Percentiles rank a stretch among this genome's conserved stretches.
phyloP scores from a whole-genome alignment of 106 monocot species.

The Platanthera zijinensis region DNA sequence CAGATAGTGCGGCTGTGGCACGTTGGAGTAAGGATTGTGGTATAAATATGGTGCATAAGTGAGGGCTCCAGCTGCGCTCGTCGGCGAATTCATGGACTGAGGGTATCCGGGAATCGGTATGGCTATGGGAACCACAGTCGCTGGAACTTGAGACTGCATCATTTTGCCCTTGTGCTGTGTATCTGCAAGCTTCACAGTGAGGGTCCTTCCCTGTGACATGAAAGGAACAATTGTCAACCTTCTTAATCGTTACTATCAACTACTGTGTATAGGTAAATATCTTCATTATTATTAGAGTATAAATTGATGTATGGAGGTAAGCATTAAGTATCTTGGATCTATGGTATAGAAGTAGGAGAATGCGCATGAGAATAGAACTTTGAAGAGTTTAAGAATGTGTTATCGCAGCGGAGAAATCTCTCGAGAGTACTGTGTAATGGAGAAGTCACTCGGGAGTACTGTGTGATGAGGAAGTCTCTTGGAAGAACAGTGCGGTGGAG shows the following conservation, averaged over 20 bases:
- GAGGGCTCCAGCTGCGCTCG: background rate
- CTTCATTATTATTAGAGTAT: background rate
- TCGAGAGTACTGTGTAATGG: too few relatives aligned
- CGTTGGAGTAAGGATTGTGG: conserved; percentile 10
- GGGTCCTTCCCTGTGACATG: conserved; percentile 31
- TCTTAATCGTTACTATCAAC: background rate
- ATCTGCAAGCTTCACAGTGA: conserved; percentile 42
- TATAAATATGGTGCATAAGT: conserved; percentile 21
- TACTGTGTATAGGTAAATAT: background rate
- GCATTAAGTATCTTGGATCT: too few relatives aligned
- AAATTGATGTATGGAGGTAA: background rate
- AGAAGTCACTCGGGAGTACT: too few relatives aligned
- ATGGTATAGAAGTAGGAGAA: too few relatives aligned
- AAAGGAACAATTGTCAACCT: background rate
- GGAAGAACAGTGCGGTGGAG: too few relatives aligned
- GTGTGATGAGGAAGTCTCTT: too few relatives aligned
- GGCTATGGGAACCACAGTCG: conserved; percentile 21
- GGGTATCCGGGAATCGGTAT: conserved; percentile 18
- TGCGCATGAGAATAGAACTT: too few relatives aligned
- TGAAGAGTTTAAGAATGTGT: too few relatives aligned
- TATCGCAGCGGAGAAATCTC: too few relatives aligned
- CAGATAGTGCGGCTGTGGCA: conserved; percentile 11
- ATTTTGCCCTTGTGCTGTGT: conserved; percentile 21
- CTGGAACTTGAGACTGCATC: conserved; percentile 23
- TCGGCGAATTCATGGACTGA: conserved; percentile 17